A percentile compares a stretch with the other conserved stretches of the same genome.
phyloP scores from a whole-genome alignment of 306 rosid species.

The cucumber (Cucumis sativus) region DNA sequence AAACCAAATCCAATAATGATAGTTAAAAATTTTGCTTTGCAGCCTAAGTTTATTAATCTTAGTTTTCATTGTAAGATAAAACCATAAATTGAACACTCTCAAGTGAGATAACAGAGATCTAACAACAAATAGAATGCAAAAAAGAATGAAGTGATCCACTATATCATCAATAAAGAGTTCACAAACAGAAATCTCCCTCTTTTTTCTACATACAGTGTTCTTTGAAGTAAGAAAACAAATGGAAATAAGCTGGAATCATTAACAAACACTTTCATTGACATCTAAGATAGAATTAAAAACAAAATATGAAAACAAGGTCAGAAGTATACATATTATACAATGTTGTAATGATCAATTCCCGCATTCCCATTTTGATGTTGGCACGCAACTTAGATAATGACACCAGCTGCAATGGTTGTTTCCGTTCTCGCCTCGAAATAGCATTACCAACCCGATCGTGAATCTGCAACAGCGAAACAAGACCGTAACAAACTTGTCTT shows the following conservation, averaged over 20 bases:
- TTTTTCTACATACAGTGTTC: neutral
- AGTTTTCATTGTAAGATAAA: neutral
- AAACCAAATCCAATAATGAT: no score
- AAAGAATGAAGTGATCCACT: neutral
- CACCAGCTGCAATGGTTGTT: slow-evolving; percentile 42
- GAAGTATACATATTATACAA: neutral
- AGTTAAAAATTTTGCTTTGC: neutral
- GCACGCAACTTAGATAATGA: slow-evolving; percentile 38
- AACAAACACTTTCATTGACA: neutral
- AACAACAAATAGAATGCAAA: neutral
- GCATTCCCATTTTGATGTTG: slow-evolving; percentile 31
- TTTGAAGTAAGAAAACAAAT: neutral
- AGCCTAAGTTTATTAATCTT: neutral
- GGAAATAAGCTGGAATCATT: neutral
- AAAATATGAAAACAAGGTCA: neutral
- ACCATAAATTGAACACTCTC: neutral
- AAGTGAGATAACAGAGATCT: neutral
- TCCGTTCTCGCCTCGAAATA: slow-evolving; percentile 30
- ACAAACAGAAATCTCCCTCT: neutral
- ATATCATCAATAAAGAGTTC: neutral
- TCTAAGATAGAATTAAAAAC: neutral
- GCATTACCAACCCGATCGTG: slow-evolving; percentile 26
- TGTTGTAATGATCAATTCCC: slow-evolving; percentile 10
- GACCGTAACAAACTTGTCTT: neutral
- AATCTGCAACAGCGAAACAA: slow-evolving; percentile 13